Base-by-base conservation (phyloP, 2,329 filamentous ascomycete genomes). In the Zasmidium cellare region DNA sequence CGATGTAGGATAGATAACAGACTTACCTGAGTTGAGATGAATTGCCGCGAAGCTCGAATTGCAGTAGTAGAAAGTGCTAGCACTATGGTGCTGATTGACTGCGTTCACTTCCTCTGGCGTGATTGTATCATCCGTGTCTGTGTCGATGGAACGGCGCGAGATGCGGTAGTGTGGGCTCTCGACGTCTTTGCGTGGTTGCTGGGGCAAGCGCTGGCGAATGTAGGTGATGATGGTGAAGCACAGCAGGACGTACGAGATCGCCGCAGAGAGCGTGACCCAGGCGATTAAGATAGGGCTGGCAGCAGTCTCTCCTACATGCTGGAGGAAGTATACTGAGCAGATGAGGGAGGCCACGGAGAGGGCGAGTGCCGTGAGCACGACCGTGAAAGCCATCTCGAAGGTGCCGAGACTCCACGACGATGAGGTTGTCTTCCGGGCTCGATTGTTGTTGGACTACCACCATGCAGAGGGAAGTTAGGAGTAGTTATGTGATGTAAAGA, bases 181-280 rank as follows among this genome's bases (percentile, higher is more conserved):
- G 35, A 41, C 35, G 16, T 14, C 11, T 14, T 41, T 41, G 7
- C 6, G 12, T 9, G 35, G n/a, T 9, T 41, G 7, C 35, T 41
- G 35, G 7, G 11, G 12, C 16, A 3, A 3, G 3, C 35, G 35
- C 12, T 14, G 12, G 5, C 35, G 35, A n/a, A 16, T 16, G 16
- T 41, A 18, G 23, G 22, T 6, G n/a, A 41, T 18, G n/a, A 41
- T 18, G 35, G n/a, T n/a, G 47, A 49, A 28, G 31, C 31, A 44
- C 11, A 52, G 20, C 11, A 45, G 9, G 35, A 45, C 31, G 50
- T 52, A 52, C 16, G 25, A 18, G n/a, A 44, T 9, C 3, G 50
- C 50, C 6, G 18, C 31, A 2, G 50, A 52, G 14, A 52, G 18
- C n/a, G 50, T 52, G 35, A 45, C 12, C 50, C 50, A 52, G 31